Evolutionary conservation across 2,329 filamentous ascomycete genomes (phyloP).

Genomic region (Diaporthe batatas): DNA sequence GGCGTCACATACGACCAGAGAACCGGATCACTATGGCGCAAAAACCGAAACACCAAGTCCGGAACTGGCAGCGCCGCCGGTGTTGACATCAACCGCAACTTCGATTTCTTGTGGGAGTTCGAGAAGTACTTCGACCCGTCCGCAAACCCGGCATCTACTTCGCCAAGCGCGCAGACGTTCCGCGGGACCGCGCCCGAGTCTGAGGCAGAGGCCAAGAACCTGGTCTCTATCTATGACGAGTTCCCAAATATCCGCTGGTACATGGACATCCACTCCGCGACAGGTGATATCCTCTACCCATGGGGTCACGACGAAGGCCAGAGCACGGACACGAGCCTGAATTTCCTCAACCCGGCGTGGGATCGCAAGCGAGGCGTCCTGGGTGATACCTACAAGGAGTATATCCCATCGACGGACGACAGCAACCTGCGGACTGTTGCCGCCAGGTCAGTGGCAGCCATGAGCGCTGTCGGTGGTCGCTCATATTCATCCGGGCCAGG

Average conservation of each 20-base stretch:
- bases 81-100: conserved; percentile 13
- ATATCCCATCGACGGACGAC: not conserved
- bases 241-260: conserved; percentile 12
- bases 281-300: not conserved
- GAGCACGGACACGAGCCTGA: not conserved
- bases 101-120: conserved; percentile 5
- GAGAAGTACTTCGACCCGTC: conserved; percentile 12
- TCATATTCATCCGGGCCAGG: conserved; percentile 6
- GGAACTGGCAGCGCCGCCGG: not conserved
- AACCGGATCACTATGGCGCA: conserved; percentile 10
- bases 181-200: conserved; percentile 16
- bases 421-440: not conserved
- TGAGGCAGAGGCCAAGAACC: conserved; percentile 11
- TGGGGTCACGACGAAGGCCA: conserved; percentile 10
- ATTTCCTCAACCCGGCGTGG: not conserved
- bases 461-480: conserved; percentile 1
- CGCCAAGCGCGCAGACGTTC: conserved; percentile 8
- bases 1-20: conserved; percentile 7
- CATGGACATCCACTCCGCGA: not conserved
- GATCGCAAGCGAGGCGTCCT: conserved; percentile 8
- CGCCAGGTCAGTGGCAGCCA: not conserved
- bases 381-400: conserved; percentile 11
- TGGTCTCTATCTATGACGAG: not conserved
- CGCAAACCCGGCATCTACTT: not conserved
- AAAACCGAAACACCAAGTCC: conserved; percentile 17